phyloP scores from a whole-genome alignment of 2,329 filamentous ascomycete species.

The Xylariaceae sp. region DNA sequence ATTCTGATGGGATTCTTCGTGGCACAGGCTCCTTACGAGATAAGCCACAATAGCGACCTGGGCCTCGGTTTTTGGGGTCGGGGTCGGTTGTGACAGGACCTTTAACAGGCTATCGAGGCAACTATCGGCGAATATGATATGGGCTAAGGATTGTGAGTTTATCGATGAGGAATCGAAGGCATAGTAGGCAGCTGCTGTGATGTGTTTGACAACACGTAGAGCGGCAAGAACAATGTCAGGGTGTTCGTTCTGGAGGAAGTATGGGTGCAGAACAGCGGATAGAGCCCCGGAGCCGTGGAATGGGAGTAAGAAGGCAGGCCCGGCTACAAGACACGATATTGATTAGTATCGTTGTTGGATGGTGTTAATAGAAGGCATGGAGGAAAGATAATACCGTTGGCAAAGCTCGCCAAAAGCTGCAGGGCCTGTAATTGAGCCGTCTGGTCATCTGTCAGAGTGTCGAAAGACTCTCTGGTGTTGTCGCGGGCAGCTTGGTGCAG shows the following conservation, averaged over 20 bases:
- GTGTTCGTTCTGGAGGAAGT: constrained; percentile 63
- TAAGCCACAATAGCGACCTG: constrained; percentile 59
- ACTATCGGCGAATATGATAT: constrained; percentile 59
- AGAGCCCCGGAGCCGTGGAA: constrained; percentile 65
- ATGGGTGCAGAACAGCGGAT: constrained; percentile 64
- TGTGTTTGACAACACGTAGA: constrained; percentile 67
- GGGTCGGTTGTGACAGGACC: constrained; percentile 60
- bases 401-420: constrained; percentile 79
- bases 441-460: constrained; percentile 55
- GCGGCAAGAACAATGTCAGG: constrained; percentile 67
- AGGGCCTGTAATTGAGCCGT: constrained; percentile 72
- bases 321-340: constrained; percentile 50
- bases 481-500: constrained; percentile 37
- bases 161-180: constrained; percentile 48
- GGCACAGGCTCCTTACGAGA: constrained; percentile 58
- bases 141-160: constrained; percentile 52
- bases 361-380: not conserved
- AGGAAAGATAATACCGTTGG: constrained; percentile 60
- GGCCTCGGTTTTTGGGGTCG: constrained; percentile 50
- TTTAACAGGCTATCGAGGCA: constrained; percentile 59
- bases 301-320: constrained; percentile 72
- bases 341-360: constrained; percentile 14
- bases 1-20: constrained; percentile 65
- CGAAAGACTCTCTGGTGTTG: constrained; percentile 29
- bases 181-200: constrained; percentile 62